Evolutionary conservation across 192 early-diverging fungal species (phyloP).

Genomic region (Lobosporangium transversale): DNA sequence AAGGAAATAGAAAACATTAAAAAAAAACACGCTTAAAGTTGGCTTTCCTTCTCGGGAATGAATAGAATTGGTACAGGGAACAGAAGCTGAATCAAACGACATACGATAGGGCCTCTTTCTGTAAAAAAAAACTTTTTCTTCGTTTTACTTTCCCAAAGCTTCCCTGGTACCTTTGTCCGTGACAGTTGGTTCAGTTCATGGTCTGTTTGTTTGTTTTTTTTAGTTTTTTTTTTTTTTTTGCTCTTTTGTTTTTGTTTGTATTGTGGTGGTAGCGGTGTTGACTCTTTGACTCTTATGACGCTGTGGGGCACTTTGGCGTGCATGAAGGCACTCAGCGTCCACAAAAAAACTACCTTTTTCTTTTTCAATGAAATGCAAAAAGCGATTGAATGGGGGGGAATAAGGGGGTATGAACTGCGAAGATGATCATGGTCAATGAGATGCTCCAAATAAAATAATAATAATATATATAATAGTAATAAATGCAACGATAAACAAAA

Average conservation of each 20-base stretch:
- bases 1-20: too few species aligned
- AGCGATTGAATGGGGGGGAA: too few species aligned
- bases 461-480: too few species aligned
- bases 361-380: background rate
- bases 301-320: constrained; percentile 6
- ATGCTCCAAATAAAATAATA: too few species aligned
- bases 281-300: constrained; percentile 5
- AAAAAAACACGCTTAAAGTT: too few species aligned
- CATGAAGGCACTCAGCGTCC: too few species aligned
- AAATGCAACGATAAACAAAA: too few species aligned
- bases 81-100: background rate
- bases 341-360: too few species aligned
- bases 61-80: background rate
- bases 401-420: too few species aligned
- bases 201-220: constrained; percentile 4
- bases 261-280: background rate
- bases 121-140: background rate
- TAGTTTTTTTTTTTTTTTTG: too few species aligned
- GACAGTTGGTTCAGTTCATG: background rate
- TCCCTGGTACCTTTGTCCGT: background rate
- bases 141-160: background rate
- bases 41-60: background rate
- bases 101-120: constrained; percentile 3
- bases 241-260: too few species aligned
- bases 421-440: too few species aligned